Base-by-base conservation (phyloP, 2,329 filamentous ascomycete genomes). In the Ambrosiella cleistominuta region DNA sequence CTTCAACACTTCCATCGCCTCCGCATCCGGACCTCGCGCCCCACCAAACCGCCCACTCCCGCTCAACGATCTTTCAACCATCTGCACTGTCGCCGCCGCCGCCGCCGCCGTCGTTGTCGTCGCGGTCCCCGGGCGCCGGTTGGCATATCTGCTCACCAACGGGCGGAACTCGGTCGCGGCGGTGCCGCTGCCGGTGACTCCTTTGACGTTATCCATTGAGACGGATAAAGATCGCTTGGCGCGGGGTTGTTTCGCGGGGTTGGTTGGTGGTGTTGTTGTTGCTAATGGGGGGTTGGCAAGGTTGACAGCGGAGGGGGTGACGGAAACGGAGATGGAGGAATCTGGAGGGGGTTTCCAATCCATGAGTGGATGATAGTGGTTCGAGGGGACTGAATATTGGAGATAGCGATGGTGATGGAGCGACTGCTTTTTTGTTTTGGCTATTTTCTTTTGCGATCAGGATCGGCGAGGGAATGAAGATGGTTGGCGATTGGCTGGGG, bases 1-100 rank as follows among this genome's bases (percentile, higher is more conserved):
- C 54, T 52, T 57, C 12, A 57, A 57, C 42, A 60, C 11, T 39
- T 60, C 58, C 35, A 47, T 45, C 13, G 50, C 58, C 9, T 53
- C 27, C 7, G 53, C 45, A n/a, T 42, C 58, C 4, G 49, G 39
- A 45, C 44, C 54, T 7, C 55, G 54, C 3, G 40, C n/a, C 35
- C 51, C 51, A 17, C 44, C 13, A 27, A 27, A 27, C 27, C 9
- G 19, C 15, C 44, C 44, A 8, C 8, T 47, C 44, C n/a, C n/a
- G 37, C 12, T 53, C 13, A 37, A 15, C 27, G 44, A 49, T 15
- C 37, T 39, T 6, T 39, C 37, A 13, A 36, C 13, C 9, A 13
- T 13, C 17, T 8, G 15, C 6, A 11, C 40, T n/a, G 40, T 42
- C n/a, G 11, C 40, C 40, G 40, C 7, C 3, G 13, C 7, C 44